phyloP scores from a whole-genome alignment of 2,329 filamentous ascomycete genomes.

The Aspergillus tamarii region DNA sequence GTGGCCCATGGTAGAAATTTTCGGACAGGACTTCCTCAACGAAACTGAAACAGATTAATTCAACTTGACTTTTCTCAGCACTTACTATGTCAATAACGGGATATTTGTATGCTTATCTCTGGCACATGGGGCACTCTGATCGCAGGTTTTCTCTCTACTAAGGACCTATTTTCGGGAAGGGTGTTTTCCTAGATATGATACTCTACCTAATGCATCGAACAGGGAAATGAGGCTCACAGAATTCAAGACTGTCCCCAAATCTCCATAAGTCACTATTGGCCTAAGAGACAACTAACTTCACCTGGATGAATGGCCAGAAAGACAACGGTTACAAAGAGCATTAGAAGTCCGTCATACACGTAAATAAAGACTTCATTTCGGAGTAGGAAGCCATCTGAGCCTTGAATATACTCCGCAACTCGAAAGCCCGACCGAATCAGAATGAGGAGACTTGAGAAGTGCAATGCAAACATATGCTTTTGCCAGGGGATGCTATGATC shows the following conservation, averaged over 20 bases:
- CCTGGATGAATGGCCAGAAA: constrained; percentile 30
- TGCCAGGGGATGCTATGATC: constrained; percentile 36
- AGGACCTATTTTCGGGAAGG: not conserved
- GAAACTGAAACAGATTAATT: not conserved
- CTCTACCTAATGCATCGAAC: constrained; percentile 7
- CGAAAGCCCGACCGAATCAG: constrained; percentile 35
- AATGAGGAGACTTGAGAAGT: constrained; percentile 28
- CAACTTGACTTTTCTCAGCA: not conserved
- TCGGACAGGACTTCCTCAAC: constrained; percentile 26
- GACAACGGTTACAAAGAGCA: constrained; percentile 29
- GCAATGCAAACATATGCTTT: constrained; percentile 37
- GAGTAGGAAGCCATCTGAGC: constrained; percentile 30
- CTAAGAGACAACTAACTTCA: constrained; percentile 28
- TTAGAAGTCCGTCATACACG: constrained; percentile 35
- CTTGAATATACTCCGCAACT: constrained; percentile 33
- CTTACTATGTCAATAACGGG: not conserved
- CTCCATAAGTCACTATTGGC: constrained; percentile 20
- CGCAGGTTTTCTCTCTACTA: not conserved
- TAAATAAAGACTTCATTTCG: constrained; percentile 34
- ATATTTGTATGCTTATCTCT: too few species aligned
- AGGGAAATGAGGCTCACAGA: not conserved
- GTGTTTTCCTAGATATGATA: not conserved
- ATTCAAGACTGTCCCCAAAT: constrained; percentile 21
- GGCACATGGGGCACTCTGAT: not conserved
- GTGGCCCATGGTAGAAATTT: constrained; percentile 36